These are phyloP conservation scores for Trametes versicolor DNA, from an alignment of 1,284 basidiomycete genomes.

Conservation along the genomic window DNA sequence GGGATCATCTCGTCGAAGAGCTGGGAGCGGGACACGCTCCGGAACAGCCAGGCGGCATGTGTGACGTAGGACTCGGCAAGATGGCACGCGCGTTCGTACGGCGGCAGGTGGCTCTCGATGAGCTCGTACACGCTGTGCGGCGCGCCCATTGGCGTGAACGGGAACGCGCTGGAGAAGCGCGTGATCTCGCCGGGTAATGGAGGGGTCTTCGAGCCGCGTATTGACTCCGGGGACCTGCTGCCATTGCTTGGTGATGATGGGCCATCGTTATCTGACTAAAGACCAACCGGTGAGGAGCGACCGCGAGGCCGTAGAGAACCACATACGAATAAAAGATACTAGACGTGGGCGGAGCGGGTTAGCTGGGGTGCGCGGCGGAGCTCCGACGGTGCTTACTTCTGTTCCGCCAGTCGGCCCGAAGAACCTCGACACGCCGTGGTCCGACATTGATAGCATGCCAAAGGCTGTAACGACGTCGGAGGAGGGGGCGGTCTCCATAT, in stretches of 20 bases:
- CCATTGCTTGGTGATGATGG: constrained; percentile 38
- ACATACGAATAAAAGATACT: constrained; percentile 45
- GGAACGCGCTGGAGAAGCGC: constrained; percentile 69
- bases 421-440: constrained; percentile 68
- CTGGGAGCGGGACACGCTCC: constrained; percentile 66
- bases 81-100: constrained; percentile 55
- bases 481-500: constrained; percentile 20
- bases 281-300: constrained; percentile 14
- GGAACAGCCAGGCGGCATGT: constrained; percentile 62
- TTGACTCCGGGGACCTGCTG: constrained; percentile 45
- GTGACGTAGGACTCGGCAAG: constrained; percentile 72
- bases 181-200: constrained; percentile 52
- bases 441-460: constrained; percentile 70
- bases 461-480: constrained; percentile 46
- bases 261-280: constrained; percentile 40
- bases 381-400: constrained; percentile 47
- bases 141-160: constrained; percentile 68
- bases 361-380: constrained; percentile 4
- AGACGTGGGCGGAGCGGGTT: constrained; percentile 17
- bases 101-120: constrained; percentile 51
- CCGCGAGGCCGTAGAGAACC: constrained; percentile 4
- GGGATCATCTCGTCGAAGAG: constrained; percentile 69
- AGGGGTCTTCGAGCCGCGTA: constrained; percentile 47
- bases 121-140: constrained; percentile 55
- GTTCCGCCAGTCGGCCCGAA: constrained; percentile 72